phyloP scores from a whole-genome alignment of 1,284 basidiomycete species.

The Apiotrichum akiyoshidainum region DNA sequence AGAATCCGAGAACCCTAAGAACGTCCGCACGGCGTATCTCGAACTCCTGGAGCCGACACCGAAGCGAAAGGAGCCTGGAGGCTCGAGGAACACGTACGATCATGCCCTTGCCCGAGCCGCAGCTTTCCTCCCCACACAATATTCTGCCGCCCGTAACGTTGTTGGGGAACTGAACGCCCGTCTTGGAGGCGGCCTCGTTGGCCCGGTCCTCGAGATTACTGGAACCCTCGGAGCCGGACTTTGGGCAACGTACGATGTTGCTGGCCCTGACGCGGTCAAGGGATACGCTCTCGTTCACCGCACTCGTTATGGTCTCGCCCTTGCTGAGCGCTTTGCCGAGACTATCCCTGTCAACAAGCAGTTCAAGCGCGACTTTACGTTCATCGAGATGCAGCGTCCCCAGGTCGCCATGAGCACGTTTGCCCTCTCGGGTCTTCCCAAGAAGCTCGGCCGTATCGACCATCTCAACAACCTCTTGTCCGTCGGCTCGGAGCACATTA shows the following conservation, averaged over 20 bases:
- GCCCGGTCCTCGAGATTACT: slow-evolving; percentile 48
- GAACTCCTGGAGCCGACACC: slow-evolving; percentile 22
- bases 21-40: slow-evolving; percentile 29
- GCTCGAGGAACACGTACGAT: slow-evolving; percentile 17
- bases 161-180: slow-evolving; percentile 47
- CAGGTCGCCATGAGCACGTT: slow-evolving; percentile 80
- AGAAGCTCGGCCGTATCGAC: slow-evolving; percentile 56
- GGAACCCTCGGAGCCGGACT: slow-evolving; percentile 50
- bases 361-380: slow-evolving; percentile 25
- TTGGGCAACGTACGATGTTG: slow-evolving; percentile 34
- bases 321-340: slow-evolving; percentile 23
- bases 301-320: slow-evolving; percentile 40
- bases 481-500: slow-evolving; percentile 52
- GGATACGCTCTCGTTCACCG: slow-evolving; percentile 34
- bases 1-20: slow-evolving; percentile 22
- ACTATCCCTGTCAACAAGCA: slow-evolving; percentile 7
- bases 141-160: slow-evolving; percentile 51
- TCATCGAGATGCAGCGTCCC: slow-evolving; percentile 6
- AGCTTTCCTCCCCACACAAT: slow-evolving; percentile 52
- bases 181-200: slow-evolving; percentile 37
- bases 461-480: slow-evolving; percentile 28
- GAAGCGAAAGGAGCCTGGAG: slow-evolving; percentile 10
- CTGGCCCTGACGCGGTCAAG: slow-evolving; percentile 38
- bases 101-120: slow-evolving; percentile 51
- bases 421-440: slow-evolving; percentile 69